Percentiles rank a stretch among this genome's conserved stretches.
Conservation (phyloP, 2,329 filamentous ascomycete species). For the Curvularia eragrostidis region DNA sequence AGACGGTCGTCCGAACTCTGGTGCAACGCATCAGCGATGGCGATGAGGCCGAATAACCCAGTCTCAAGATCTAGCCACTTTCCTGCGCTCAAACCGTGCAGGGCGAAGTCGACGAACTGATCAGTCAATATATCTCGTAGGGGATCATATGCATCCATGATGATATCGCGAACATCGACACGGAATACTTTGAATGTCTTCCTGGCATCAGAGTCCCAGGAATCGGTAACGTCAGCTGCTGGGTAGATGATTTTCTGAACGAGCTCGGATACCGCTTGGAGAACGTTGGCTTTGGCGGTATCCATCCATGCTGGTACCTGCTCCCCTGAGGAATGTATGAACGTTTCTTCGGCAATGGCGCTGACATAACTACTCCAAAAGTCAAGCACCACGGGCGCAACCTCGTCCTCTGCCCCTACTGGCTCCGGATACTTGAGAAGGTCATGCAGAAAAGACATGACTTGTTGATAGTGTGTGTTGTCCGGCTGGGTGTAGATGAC, state of each 20-base stretch:
- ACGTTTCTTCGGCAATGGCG: slow-evolving; percentile 64
- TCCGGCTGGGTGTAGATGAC: slow-evolving; percentile 58
- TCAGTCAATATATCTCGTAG: slow-evolving; percentile 56
- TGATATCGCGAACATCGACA: slow-evolving; percentile 78
- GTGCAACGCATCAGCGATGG: slow-evolving; percentile 69
- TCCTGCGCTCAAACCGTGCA: slow-evolving; percentile 50
- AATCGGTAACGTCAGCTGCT: slow-evolving; percentile 60
- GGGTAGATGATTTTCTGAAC: slow-evolving; percentile 76
- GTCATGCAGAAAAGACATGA: slow-evolving; percentile 62
- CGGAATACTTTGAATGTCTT: slow-evolving; percentile 74
- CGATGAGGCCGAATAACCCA: slow-evolving; percentile 67
- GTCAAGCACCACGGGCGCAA: slow-evolving; percentile 76
- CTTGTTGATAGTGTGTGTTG: slow-evolving; percentile 42
- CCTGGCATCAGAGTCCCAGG: slow-evolving; percentile 74
- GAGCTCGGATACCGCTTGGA: slow-evolving; percentile 69
- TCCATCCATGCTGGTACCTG: slow-evolving; percentile 62
- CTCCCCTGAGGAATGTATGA: slow-evolving; percentile 43
- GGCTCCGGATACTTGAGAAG: slow-evolving; percentile 71
- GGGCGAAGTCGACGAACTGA: slow-evolving; percentile 55
- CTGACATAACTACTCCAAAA: slow-evolving; percentile 84
- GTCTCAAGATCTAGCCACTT: slow-evolving; percentile 61
- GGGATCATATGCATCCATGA: slow-evolving; percentile 73
- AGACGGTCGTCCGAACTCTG: slow-evolving; percentile 67
- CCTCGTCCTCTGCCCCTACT: slow-evolving; percentile 74
- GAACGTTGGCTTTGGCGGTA: slow-evolving; percentile 64